A percentile compares a stretch with the other conserved stretches of the same genome.
phyloP scores from a whole-genome alignment of 2,329 filamentous ascomycete species.

The Nigrospora sphaerica region DNA sequence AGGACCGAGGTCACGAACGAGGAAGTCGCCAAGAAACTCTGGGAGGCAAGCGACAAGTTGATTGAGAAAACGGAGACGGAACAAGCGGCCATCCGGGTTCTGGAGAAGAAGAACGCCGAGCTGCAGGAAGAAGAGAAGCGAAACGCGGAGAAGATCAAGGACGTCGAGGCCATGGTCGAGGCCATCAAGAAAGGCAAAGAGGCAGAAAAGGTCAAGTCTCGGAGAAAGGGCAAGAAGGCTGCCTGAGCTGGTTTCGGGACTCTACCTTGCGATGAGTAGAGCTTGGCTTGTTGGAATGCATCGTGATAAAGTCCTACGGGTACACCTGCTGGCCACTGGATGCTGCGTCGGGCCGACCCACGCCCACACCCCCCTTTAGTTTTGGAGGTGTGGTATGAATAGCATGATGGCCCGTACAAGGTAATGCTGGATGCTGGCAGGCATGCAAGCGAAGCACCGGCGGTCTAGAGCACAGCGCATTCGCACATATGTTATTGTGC shows the following conservation, averaged over 20 bases:
- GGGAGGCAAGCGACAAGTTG: constrained; percentile 81
- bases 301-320: no score
- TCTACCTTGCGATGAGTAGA: no score
- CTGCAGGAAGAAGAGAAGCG: constrained; percentile 20
- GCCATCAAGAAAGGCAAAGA: constrained; percentile 26
- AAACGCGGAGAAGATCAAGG: constrained; percentile 19
- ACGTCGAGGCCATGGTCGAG: constrained; percentile 18
- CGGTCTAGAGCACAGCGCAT: no score
- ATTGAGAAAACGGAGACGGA: constrained; percentile 78
- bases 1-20: constrained; percentile 73
- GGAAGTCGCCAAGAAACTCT: constrained; percentile 72
- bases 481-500: no score
- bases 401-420: no score
- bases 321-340: no score
- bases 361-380: no score
- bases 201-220: constrained; percentile 21
- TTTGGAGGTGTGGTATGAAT: no score
- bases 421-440: no score
- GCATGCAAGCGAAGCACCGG: no score
- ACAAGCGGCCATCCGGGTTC: constrained; percentile 44
- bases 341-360: no score
- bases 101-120: constrained; percentile 32
- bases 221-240: constrained; percentile 22
- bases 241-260: constrained; percentile 5
- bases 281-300: no score